Percentiles rank a stretch among this genome's conserved stretches.
Conservation (phyloP, 2,329 filamentous ascomycete species). For the Hymenoscyphus albidus region DNA sequence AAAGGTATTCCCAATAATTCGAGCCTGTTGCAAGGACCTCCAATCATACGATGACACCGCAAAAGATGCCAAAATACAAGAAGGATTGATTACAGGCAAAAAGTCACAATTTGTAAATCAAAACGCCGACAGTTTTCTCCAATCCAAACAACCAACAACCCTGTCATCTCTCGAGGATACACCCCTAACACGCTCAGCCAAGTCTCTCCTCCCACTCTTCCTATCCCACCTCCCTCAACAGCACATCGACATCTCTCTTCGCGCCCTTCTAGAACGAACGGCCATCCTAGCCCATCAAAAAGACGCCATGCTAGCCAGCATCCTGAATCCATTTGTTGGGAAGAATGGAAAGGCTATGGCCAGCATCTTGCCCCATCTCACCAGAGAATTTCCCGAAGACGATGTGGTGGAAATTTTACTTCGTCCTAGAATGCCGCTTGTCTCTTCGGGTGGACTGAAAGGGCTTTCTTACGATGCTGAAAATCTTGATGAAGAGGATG, state of each 20-base stretch:
- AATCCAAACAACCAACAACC: constrained; percentile 35
- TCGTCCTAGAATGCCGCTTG: constrained; percentile 47
- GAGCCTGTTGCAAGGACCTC: constrained; percentile 66
- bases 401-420: constrained; percentile 68
- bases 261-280: constrained; percentile 75
- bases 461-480: constrained; percentile 12
- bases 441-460: constrained; percentile 24
- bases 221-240: constrained; percentile 62
- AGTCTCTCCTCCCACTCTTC: constrained; percentile 56
- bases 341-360: constrained; percentile 60
- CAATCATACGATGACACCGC: constrained; percentile 33
- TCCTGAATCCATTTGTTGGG: constrained; percentile 71
- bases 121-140: constrained; percentile 72
- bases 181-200: constrained; percentile 54
- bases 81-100: constrained; percentile 26
- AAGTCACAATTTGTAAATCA: constrained; percentile 40
- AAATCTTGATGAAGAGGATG: constrained; percentile 21
- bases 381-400: constrained; percentile 59
- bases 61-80: constrained; percentile 6
- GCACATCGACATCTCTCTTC: constrained; percentile 64
- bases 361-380: constrained; percentile 77
- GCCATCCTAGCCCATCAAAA: constrained; percentile 68
- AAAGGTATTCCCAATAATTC: constrained; percentile 59
- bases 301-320: constrained; percentile 73
- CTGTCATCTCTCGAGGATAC: constrained; percentile 37